Evolutionary conservation across 78 protist genomes (phyloP), one percentile per base, ranked within the genome.

Genomic region (Polysphondylium violaceum): DNA sequence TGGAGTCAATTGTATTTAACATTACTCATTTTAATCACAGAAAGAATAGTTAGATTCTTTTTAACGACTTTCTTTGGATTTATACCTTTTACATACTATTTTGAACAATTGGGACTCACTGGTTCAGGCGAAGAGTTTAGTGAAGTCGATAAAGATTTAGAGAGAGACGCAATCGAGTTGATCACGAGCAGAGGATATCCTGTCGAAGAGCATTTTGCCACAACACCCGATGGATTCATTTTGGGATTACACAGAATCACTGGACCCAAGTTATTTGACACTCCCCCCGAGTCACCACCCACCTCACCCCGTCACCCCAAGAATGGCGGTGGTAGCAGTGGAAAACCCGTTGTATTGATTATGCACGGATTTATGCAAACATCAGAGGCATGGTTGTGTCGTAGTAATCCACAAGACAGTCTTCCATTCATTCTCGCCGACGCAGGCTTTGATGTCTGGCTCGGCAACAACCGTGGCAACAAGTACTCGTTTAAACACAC

Each of bases 401-500:
- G 92, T n/a, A 51, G 73, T 11, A 25, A 83, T 27, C 74, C 74
- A 76, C 35, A 74, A 14, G 67, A 77, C 51, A 25, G 59, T 27
- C 36, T 74, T 7, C 91, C 96, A 41, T 94, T 94, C 50, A 71
- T 68, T 25, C 88, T 94, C 44, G 93, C 94, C 3, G 88, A 86
- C 27, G 88, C 73, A 14, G 96, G 96, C n/a, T 94, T 40, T 33
- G 96, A 94, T 74, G 88, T 76, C 19, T 94, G 96, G 96, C 36
- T 94, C 2, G 96, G 94, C 2, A 94, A 94, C 77, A 64, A 67
- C 55, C 68, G 96, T 31, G 96, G 96, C 3, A 94, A 94, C 73
- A 73, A 77, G 11, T 94, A 94, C 47, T 68, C 86, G 8, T 53
- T 67, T 33, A 64, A 75, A 44, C 93, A 93, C 56, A 78, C 75